A percentile compares a stretch with the other conserved stretches of the same genome.
phyloP scores from a whole-genome alignment of 2,329 filamentous ascomycete genomes.

The Achaetomium macrosporum region DNA sequence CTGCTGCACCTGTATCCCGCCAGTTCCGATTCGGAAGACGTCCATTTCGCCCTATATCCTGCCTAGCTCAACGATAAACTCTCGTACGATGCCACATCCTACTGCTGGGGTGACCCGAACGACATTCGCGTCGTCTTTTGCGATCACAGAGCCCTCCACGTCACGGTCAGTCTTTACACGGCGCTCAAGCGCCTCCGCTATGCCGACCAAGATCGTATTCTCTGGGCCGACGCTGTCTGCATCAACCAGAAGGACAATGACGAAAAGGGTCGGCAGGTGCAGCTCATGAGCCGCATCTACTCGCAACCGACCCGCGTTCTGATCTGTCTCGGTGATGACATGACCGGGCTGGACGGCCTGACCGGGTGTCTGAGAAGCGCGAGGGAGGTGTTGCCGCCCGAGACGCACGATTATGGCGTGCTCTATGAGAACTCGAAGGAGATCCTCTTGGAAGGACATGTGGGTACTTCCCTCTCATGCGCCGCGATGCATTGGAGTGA shows the following conservation, averaged over 20 bases:
- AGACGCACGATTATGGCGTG: not conserved
- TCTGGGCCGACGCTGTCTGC: conserved; percentile 2
- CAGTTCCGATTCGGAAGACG: too few species aligned
- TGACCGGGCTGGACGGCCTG: not conserved
- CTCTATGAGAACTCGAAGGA: not conserved
- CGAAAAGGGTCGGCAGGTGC: not conserved
- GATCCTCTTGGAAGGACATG: not conserved
- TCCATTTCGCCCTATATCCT: too few species aligned
- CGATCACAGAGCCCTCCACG: not conserved
- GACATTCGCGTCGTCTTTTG: not conserved
- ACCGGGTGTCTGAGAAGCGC: not conserved
- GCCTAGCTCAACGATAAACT: not conserved
- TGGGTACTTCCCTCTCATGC: not conserved
- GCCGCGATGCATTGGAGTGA: too few species aligned
- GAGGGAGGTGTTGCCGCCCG: not conserved
- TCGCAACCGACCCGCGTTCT: conserved; percentile 1
- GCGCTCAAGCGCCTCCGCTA: not conserved
- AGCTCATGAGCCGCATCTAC: not conserved
- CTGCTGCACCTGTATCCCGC: too few species aligned
- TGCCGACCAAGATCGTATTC: not conserved
- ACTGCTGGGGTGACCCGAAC: not conserved
- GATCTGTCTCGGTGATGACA: conserved; percentile 2
- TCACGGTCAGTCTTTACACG: not conserved
- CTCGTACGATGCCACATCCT: not conserved
- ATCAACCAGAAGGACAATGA: not conserved